Conservation (phyloP, 2,329 filamentous ascomycete species). For the Colletotrichum graminicola region DNA sequence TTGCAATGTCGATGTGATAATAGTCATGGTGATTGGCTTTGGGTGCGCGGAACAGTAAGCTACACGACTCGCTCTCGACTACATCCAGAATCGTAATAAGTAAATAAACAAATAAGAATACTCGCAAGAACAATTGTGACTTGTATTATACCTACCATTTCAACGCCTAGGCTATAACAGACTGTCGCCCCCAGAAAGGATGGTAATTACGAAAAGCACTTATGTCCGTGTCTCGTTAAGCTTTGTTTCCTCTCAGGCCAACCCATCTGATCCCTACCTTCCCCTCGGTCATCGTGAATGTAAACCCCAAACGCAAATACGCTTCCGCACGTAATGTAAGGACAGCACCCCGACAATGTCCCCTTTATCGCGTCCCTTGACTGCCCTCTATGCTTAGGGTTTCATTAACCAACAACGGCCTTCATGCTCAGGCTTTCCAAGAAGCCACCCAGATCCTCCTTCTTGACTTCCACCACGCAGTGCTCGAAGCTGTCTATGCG, state of each 20-base stretch:
- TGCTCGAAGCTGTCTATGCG: constrained; percentile 97
- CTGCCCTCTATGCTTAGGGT: background rate
- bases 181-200: background rate
- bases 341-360: constrained; percentile 3
- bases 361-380: background rate
- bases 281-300: constrained; percentile 9
- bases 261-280: background rate
- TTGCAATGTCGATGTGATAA: background rate
- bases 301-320: background rate
- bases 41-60: background rate
- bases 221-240: constrained; percentile 33
- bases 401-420: constrained; percentile 75
- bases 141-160: background rate
- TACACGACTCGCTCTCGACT: background rate
- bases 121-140: background rate
- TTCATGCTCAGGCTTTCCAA: constrained; percentile 93
- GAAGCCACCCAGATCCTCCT: constrained; percentile 92
- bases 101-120: too few relatives aligned
- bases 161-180: constrained; percentile 10
- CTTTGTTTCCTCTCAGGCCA: constrained; percentile 1
- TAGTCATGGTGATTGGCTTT: background rate
- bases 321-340: background rate
- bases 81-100: background rate
- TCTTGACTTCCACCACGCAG: constrained; percentile 96
- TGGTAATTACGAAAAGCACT: constrained; percentile 27